phyloP scores from a whole-genome alignment of 2,329 filamentous ascomycete genomes.

The Aspergillus neoniger region DNA sequence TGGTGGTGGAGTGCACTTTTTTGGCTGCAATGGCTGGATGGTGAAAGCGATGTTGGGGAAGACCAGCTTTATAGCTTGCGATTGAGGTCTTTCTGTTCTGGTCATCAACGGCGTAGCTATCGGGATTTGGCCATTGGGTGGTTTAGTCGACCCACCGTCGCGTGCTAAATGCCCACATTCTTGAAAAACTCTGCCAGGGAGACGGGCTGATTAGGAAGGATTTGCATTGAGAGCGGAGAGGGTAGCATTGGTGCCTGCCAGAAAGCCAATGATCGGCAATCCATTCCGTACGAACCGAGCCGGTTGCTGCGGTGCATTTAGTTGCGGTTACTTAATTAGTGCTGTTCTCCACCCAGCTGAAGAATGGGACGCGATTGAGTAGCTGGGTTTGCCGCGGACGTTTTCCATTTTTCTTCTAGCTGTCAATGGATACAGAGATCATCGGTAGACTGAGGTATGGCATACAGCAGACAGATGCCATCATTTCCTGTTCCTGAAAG shows the following conservation, averaged over 20 bases:
- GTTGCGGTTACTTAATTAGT: not conserved
- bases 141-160: not conserved
- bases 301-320: not conserved
- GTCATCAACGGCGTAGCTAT: not conserved
- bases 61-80: not conserved
- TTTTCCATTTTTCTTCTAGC: too few relatives aligned
- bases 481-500: too few relatives aligned
- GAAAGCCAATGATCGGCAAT: not conserved
- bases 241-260: not conserved
- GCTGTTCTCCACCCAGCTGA: not conserved
- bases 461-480: too few relatives aligned
- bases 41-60: not conserved
- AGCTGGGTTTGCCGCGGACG: not conserved
- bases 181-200: slow-evolving; percentile 2
- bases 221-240: slow-evolving; percentile 1
- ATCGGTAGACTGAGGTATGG: too few relatives aligned
- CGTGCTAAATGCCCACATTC: not conserved
- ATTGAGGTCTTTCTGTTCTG: not conserved
- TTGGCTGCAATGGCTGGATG: not conserved
- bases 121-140: not conserved
- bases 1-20: too few relatives aligned
- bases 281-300: not conserved
- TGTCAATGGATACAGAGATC: too few relatives aligned
- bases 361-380: not conserved
- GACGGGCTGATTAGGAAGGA: slow-evolving; percentile 2